Evolutionary conservation across 306 rosid species (phyloP).

Genomic region (Rosa lucieae): DNA sequence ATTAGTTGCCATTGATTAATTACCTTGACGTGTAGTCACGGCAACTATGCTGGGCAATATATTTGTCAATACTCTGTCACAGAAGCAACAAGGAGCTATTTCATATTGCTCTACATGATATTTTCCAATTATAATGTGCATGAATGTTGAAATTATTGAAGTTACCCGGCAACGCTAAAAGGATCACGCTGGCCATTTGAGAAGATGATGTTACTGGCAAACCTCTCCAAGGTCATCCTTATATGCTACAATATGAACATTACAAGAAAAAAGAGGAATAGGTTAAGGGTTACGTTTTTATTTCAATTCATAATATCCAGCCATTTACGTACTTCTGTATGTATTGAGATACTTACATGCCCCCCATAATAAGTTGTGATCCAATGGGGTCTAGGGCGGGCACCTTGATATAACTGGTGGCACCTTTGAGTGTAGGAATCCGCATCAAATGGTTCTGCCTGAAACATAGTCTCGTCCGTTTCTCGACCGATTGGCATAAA

Average conservation of each 20-base stretch:
- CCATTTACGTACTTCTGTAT: background rate
- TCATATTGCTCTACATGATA: background rate
- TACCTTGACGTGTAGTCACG: background rate
- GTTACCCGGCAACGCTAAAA: slow-evolving; percentile 17
- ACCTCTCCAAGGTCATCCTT: slow-evolving; percentile 5
- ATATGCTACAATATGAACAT: background rate
- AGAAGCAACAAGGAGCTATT: background rate
- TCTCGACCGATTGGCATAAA: slow-evolving; percentile 28
- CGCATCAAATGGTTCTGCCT: slow-evolving; percentile 3
- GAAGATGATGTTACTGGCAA: slow-evolving; percentile 23
- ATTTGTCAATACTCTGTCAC: background rate
- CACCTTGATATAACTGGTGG: background rate
- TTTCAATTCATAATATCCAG: background rate
- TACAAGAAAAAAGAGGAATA: background rate
- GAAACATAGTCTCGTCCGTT: slow-evolving; percentile 21
- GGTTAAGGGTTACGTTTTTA: background rate
- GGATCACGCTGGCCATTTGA: slow-evolving; percentile 20
- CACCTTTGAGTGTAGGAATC: background rate
- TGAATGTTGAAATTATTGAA: background rate
- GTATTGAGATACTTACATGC: background rate
- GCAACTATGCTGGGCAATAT: background rate
- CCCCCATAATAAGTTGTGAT: slow-evolving; percentile 21
- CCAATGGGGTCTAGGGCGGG: slow-evolving; percentile 14
- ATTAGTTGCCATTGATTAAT: background rate
- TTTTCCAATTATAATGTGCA: background rate